Base-by-base conservation (phyloP, 352 stramenopile species). In the Phytophthora nicotianae region DNA sequence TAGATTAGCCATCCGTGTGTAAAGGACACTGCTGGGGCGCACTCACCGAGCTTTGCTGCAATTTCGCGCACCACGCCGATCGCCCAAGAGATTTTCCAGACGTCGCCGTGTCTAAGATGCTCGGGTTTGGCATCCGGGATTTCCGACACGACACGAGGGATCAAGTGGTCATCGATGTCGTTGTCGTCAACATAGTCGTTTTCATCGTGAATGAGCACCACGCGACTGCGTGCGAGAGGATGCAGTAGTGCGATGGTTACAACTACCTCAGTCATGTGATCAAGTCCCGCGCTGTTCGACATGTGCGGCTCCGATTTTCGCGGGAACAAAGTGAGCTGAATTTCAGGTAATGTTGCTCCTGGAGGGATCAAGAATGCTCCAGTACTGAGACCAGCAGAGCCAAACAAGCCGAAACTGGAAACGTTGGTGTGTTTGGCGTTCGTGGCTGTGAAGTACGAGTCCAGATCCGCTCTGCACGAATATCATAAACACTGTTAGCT, bases 281-380 rank as follows among this genome's bases (percentile, higher is more conserved):
- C 68, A 7, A 89, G 58, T 13, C 53, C 51, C 11, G 63, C 66
- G 21, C 56, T 88, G 19, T 81, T 88, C 4, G 68, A 75, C 20
- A 86, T 75, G 51, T 95, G 83, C 5, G 89, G 89, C 70, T 97
- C 89, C 0, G 74, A 89, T 32, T 92, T 83, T 8, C 73, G 76
- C 5, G 90, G 91, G 48, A 97, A 97, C 27, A 97, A 74, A 7
- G 91, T 97, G 19, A 97, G 68, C 65, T 97, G 88, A 49, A 97
- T 83, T 56, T 96, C 79, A n/a, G 89, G 86, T 3, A 74, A 24
- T 5, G 80, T 90, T 11, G 67, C 62, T n/a, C 83, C 86, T 0
- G 87, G 87, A 8, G 88, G 80, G 20, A 78, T 83, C 2, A 96
- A 54, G 50, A 96, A 95, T 2, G 82, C 88, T 4, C 88, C 88